These are phyloP conservation scores for Mycotypha africana DNA, from an alignment of 371 early-diverging fungal species.

Conservation along the genomic window DNA sequence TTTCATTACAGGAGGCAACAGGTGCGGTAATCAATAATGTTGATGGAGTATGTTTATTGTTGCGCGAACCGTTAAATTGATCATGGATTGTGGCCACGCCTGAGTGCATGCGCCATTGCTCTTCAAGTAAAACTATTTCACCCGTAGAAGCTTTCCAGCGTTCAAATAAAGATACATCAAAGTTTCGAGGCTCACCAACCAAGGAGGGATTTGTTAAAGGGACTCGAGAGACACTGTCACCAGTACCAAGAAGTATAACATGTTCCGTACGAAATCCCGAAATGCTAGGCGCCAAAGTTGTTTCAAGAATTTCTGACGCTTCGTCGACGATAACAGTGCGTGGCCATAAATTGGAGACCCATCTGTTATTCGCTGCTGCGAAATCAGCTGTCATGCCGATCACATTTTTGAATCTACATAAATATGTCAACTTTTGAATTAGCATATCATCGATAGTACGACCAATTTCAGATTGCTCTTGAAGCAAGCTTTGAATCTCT, in stretches of 20 bases:
- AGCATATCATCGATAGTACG: slow-evolving; percentile 18
- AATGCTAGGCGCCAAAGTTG: slow-evolving; percentile 11
- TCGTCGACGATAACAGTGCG: slow-evolving; percentile 34
- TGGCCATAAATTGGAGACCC: slow-evolving; percentile 23
- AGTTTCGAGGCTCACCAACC: slow-evolving; percentile 9
- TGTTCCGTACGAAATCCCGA: slow-evolving; percentile 30
- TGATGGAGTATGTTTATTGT: slow-evolving; percentile 1
- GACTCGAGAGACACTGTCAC: slow-evolving; percentile 8
- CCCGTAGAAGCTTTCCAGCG: slow-evolving; percentile 30
- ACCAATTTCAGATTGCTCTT: slow-evolving; percentile 18
- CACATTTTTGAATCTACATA: slow-evolving; percentile 28
- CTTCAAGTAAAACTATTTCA: slow-evolving; percentile 19
- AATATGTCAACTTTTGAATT: slow-evolving; percentile 14
- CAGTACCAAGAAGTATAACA: slow-evolving; percentile 27
- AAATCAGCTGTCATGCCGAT: slow-evolving; percentile 38
- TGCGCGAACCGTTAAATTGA: slow-evolving; percentile 15
- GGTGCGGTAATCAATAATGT: slow-evolving; percentile 15
- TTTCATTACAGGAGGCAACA: slow-evolving; percentile 13
- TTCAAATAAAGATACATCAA: slow-evolving; percentile 29
- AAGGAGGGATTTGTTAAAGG: slow-evolving; percentile 3
- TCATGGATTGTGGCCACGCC: slow-evolving; percentile 15
- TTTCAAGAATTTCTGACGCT: slow-evolving; percentile 26
- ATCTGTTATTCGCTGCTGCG: slow-evolving; percentile 27
- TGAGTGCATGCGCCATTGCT: slow-evolving; percentile 41
- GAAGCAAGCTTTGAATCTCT: slow-evolving; percentile 18